These are phyloP conservation scores for Backusella westeae DNA, from an alignment of 192 early-diverging fungal species.

Conservation along the genomic window DNA sequence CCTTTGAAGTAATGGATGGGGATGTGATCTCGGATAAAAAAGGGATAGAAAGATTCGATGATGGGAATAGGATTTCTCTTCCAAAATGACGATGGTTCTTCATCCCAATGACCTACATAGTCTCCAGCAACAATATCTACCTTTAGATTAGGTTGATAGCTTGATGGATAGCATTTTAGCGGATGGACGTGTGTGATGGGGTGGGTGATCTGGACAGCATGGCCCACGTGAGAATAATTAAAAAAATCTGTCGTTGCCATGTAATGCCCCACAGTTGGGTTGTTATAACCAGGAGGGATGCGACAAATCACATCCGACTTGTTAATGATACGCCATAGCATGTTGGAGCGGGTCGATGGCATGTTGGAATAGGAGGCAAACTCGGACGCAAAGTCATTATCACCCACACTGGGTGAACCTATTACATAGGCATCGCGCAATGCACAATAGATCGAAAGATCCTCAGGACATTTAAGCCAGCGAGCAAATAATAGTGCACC, in stretches of 20 bases:
- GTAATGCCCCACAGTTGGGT: conserved; percentile 22
- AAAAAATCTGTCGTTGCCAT: conserved; percentile 23
- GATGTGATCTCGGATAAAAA: conserved; percentile 32
- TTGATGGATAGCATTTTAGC: conserved; percentile 13
- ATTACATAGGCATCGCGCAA: conserved; percentile 39
- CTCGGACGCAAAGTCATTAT: conserved; percentile 42
- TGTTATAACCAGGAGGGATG: conserved; percentile 38
- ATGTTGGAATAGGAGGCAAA: conserved; percentile 36
- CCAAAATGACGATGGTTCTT: background rate
- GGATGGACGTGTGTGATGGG: background rate
- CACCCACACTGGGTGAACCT: conserved; percentile 39
- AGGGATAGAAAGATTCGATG: conserved; percentile 25
- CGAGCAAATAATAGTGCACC: conserved; percentile 42
- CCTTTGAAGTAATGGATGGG: conserved; percentile 24
- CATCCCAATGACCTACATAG: background rate
- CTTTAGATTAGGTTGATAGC: conserved; percentile 23
- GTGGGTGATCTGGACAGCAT: conserved; percentile 22
- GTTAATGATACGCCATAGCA: conserved; percentile 45
- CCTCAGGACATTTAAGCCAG: conserved; percentile 36
- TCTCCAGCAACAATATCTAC: conserved; percentile 12
- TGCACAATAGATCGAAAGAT: conserved; percentile 9
- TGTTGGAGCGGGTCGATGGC: conserved; percentile 16
- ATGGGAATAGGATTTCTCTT: conserved; percentile 28
- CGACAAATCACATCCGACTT: conserved; percentile 42
- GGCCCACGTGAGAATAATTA: conserved; percentile 36